Evolutionary conservation across 148 eudicot species (phyloP).

Genomic region (Rhododendron ferrugineum): DNA sequence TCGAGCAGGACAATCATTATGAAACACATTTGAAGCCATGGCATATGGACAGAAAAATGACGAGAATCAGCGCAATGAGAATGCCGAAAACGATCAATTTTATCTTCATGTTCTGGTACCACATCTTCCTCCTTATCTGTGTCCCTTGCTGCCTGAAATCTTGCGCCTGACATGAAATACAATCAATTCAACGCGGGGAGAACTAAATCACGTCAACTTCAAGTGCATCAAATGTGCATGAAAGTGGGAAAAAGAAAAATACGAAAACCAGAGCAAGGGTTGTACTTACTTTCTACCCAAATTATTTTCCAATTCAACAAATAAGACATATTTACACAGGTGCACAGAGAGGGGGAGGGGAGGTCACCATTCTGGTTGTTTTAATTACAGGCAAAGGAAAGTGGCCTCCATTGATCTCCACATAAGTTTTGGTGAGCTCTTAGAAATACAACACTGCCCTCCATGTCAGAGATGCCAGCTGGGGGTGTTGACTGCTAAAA

Average conservation of each 20-base stretch:
- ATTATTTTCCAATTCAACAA: background rate
- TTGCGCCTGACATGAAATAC: conserved; percentile 26
- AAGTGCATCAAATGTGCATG: background rate
- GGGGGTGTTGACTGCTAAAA: background rate
- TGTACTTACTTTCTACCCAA: background rate
- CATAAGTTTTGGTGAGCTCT: background rate
- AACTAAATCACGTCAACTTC: background rate
- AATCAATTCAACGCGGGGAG: background rate
- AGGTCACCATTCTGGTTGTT: background rate
- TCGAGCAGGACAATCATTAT: background rate
- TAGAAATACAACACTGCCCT: background rate
- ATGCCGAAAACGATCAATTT: conserved; percentile 31
- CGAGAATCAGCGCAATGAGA: conserved; percentile 19
- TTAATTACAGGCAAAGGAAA: background rate
- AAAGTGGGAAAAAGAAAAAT: background rate
- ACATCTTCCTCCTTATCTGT: conserved; percentile 38
- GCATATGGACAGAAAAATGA: conserved; percentile 35
- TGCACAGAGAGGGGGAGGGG: background rate
- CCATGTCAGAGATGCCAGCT: background rate
- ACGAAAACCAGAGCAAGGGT: background rate
- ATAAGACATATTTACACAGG: background rate
- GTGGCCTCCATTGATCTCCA: background rate
- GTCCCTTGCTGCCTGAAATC: conserved; percentile 43
- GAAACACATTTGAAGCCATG: conserved; percentile 22
- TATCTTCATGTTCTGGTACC: conserved; percentile 44